phyloP scores from a whole-genome alignment of 495 filamentous ascomycete species.

The Penicillium antarcticum region DNA sequence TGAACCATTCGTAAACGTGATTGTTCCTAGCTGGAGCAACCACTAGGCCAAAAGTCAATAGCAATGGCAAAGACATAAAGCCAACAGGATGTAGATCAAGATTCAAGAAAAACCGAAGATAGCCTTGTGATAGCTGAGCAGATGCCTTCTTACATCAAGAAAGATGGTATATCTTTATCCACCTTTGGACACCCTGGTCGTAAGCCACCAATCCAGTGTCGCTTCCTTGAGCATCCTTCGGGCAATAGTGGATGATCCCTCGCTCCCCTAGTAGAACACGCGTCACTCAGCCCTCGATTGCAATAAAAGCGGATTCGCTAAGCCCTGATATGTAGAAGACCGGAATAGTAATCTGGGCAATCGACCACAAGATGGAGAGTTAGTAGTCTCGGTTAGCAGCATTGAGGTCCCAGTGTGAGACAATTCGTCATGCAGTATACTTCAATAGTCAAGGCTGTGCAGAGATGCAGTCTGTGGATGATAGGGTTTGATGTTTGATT shows the following conservation, averaged over 20 bases:
- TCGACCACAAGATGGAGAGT: too few relatives aligned
- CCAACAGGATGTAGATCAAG: too few relatives aligned
- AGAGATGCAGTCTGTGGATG: background rate
- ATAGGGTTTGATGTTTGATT: too few relatives aligned
- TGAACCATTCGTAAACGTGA: too few relatives aligned
- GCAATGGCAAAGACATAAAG: too few relatives aligned
- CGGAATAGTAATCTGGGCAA: background rate
- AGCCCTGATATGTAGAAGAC: background rate
- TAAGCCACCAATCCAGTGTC: background rate
- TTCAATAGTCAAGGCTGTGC: background rate
- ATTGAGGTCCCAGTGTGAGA: slow-evolving; percentile 4
- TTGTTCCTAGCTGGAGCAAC: too few relatives aligned
- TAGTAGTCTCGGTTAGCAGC: background rate
- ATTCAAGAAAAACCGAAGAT: too few relatives aligned
- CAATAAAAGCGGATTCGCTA: background rate
- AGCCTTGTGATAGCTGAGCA: too few relatives aligned
- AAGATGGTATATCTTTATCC: slow-evolving; percentile 7
- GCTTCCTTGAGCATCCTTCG: too few relatives aligned
- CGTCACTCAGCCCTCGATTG: background rate
- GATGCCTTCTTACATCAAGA: too few relatives aligned
- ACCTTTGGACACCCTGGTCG: background rate
- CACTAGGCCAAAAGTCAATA: too few relatives aligned
- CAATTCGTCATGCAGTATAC: background rate
- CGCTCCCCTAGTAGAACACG: background rate
- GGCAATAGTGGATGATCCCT: too few relatives aligned